Conservation (phyloP, 306 rosid species). For the Casuarina glauca region DNA sequence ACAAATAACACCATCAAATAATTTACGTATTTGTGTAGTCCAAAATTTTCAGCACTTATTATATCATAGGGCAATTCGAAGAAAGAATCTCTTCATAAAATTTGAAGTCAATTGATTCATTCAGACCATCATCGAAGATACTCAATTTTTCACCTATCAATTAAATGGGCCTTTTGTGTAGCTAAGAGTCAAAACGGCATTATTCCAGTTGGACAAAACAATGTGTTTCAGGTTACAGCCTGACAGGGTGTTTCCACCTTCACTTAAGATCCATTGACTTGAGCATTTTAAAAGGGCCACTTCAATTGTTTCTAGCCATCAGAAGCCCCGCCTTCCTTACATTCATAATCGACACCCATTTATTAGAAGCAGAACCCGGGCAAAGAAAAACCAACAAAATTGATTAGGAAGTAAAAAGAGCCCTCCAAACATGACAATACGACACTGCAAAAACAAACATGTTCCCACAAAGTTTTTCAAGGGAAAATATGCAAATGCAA, state of each 20-base stretch:
- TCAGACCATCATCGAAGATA: background rate
- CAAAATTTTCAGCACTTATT: slow-evolving; percentile 4
- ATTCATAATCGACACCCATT: background rate
- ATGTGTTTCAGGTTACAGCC: background rate
- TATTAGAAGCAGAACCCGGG: background rate
- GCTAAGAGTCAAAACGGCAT: background rate
- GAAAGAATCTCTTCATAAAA: slow-evolving; percentile 12
- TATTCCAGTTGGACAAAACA: background rate
- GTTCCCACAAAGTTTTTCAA: background rate
- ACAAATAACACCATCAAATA: slow-evolving; percentile 12
- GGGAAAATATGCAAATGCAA: background rate
- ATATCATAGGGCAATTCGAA: slow-evolving; percentile 1
- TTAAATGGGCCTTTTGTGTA: background rate
- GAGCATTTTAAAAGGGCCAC: background rate
- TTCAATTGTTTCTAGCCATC: background rate
- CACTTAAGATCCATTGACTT: background rate
- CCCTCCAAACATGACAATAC: background rate
- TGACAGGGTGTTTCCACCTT: background rate
- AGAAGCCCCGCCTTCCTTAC: background rate
- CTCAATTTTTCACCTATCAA: too few relatives aligned
- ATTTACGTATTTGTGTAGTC: background rate
- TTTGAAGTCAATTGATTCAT: slow-evolving; percentile 1
- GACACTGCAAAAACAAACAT: background rate
- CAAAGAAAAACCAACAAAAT: background rate
- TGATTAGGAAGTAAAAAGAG: background rate